These are phyloP conservation scores for Scleromitrula shiraiana DNA, from an alignment of 2,329 filamentous ascomycete species.

Conservation along the genomic window DNA sequence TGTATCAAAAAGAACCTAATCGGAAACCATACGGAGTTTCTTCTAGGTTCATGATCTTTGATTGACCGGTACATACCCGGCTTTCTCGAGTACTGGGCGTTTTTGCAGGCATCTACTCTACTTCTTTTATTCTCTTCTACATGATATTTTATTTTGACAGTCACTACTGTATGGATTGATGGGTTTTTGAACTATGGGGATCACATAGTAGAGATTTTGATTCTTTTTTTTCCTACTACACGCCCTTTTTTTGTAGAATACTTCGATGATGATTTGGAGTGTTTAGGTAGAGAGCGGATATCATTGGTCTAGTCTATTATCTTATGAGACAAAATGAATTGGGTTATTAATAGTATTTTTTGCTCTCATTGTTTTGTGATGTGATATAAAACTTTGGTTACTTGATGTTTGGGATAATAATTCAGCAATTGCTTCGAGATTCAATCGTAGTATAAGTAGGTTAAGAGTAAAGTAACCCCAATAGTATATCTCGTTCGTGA, in stretches of 20 bases:
- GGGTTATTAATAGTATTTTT: neutral
- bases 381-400: neutral
- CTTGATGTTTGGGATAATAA: neutral
- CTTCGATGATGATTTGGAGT: constrained; percentile 5
- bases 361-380: neutral
- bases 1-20: neutral
- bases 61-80: neutral
- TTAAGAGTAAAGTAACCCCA: too few species aligned
- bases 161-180: neutral
- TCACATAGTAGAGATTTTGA: constrained; percentile 4
- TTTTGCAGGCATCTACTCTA: neutral
- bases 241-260: constrained; percentile 6
- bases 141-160: constrained; percentile 2
- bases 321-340: constrained; percentile 6
- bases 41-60: neutral
- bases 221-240: neutral
- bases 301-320: constrained; percentile 2
- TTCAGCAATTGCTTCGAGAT: too few species aligned
- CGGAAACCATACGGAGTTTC: neutral
- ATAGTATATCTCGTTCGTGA: too few species aligned
- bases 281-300: constrained; percentile 6
- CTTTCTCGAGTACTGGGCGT: neutral
- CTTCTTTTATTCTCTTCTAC: constrained; percentile 2
- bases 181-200: neutral
- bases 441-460: too few species aligned